phyloP scores from a whole-genome alignment of 805 yeast genomes.

The Candida chauliodis region DNA sequence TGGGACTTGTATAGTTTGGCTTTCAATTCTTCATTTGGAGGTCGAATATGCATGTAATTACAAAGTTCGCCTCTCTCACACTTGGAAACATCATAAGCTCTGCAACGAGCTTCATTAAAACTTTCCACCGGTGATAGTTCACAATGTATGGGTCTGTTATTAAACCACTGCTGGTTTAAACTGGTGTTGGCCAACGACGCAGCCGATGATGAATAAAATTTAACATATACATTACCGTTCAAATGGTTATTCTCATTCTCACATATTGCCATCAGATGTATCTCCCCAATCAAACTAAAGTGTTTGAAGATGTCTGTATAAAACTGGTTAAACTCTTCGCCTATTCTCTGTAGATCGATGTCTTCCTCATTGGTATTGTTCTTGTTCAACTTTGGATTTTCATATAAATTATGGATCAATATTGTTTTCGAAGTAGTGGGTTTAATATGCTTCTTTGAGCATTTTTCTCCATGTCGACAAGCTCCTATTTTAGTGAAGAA shows the following conservation, averaged over 20 bases:
- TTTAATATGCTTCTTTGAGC: slow-evolving; percentile 67
- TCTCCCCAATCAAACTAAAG: slow-evolving; percentile 44
- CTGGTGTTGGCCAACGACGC: slow-evolving; percentile 59
- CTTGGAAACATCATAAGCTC: slow-evolving; percentile 56
- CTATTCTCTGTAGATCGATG: slow-evolving; percentile 32
- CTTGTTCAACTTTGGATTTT: slow-evolving; percentile 50
- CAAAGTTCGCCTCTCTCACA: slow-evolving; percentile 84
- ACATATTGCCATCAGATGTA: slow-evolving; percentile 68
- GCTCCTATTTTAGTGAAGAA: slow-evolving; percentile 86
- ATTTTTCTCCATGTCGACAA: slow-evolving; percentile 87
- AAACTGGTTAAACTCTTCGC: slow-evolving; percentile 54
- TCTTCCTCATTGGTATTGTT: slow-evolving; percentile 26
- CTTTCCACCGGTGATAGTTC: slow-evolving; percentile 73
- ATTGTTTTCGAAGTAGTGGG: slow-evolving; percentile 67
- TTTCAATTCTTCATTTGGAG: slow-evolving; percentile 46
- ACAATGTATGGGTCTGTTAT: slow-evolving; percentile 71
- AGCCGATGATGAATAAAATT: slow-evolving; percentile 49
- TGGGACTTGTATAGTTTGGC: slow-evolving; percentile 39
- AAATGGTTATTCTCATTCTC: slow-evolving; percentile 81
- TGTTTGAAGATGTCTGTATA: slow-evolving; percentile 72
- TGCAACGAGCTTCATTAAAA: slow-evolving; percentile 70
- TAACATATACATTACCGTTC: slow-evolving; percentile 80
- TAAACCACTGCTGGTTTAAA: slow-evolving; percentile 80
- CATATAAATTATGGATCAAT: slow-evolving; percentile 60
- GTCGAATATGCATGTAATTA: slow-evolving; percentile 78